Evolutionary conservation across 2,329 filamentous ascomycete species (phyloP).

Genomic region (Hymenoscyphus albidus): DNA sequence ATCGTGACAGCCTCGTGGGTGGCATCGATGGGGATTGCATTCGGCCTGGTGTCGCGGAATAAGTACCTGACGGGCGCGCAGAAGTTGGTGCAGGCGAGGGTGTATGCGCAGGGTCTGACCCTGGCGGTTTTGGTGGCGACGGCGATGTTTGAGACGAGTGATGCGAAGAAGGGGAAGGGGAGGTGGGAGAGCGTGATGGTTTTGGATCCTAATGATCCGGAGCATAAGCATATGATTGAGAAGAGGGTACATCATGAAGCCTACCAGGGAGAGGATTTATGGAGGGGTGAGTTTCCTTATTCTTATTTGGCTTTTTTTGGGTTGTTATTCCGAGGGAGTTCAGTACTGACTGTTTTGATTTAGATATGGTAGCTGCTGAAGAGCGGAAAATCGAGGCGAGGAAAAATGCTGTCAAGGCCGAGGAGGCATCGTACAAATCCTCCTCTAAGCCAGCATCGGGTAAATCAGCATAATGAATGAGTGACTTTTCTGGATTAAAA

Average conservation of each 20-base stretch:
- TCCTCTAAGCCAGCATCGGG: constrained; percentile 48
- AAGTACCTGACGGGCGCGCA: constrained; percentile 59
- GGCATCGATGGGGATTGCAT: constrained; percentile 58
- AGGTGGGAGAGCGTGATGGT: constrained; percentile 84
- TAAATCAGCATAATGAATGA: constrained; percentile 34
- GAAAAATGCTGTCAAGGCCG: constrained; percentile 50
- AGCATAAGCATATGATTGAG: constrained; percentile 79
- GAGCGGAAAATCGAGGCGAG: constrained; percentile 55
- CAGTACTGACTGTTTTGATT: constrained; percentile 32
- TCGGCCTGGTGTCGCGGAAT: constrained; percentile 60
- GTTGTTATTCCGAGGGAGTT: background rate
- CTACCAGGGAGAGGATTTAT: constrained; percentile 86
- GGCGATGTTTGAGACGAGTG: constrained; percentile 66
- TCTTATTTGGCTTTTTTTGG: background rate
- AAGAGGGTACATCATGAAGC: constrained; percentile 84
- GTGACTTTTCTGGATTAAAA: background rate
- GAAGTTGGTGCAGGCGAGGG: constrained; percentile 72
- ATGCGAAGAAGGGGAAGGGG: constrained; percentile 71
- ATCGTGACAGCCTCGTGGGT: constrained; percentile 67
- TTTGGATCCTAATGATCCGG: constrained; percentile 74
- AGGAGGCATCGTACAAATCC: constrained; percentile 11
- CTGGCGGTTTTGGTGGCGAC: constrained; percentile 63
- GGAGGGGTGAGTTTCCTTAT: constrained; percentile 63
- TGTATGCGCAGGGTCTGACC: constrained; percentile 71
- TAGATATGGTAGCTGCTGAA: constrained; percentile 80